Evolutionary conservation across 805 yeast genomes (phyloP).

Genomic region (Candida maris): DNA sequence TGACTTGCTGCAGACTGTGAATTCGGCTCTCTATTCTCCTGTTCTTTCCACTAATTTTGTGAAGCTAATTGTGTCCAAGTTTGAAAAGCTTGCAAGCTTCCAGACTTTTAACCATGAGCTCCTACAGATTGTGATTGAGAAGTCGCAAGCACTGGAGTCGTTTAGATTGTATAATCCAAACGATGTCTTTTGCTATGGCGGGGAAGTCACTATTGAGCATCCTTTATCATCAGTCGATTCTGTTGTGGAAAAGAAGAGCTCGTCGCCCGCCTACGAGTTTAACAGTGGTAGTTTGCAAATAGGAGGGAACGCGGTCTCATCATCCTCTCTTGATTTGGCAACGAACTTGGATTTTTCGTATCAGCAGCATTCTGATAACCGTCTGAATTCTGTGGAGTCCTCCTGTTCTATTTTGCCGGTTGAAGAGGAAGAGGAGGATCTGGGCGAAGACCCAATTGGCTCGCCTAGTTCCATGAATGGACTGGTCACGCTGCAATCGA

Average conservation of each 20-base stretch:
- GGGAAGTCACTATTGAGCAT: conserved; percentile 4
- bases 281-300: background rate
- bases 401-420: background rate
- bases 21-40: conserved; percentile 9
- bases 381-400: background rate
- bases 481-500: background rate
- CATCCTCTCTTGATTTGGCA: background rate
- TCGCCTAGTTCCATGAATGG: conserved; percentile 8
- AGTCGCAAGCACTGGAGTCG: conserved; percentile 5
- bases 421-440: background rate
- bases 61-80: conserved; percentile 9
- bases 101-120: conserved; percentile 4
- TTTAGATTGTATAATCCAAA: conserved; percentile 1
- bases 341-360: background rate
- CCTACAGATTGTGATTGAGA: conserved; percentile 5
- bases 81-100: conserved; percentile 10
- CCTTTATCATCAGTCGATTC: background rate
- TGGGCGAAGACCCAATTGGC: conserved; percentile 4
- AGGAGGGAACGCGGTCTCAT: background rate
- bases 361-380: background rate
- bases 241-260: background rate
- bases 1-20: conserved; percentile 14
- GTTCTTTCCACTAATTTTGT: conserved; percentile 5
- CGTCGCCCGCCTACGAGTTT: conserved; percentile 1
- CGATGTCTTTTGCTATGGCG: conserved; percentile 2